Evolutionary conservation across 768 basidiomycete genomes (phyloP), one percentile per base, ranked within the genome.

Genomic region (Termitomyces sp.): DNA sequence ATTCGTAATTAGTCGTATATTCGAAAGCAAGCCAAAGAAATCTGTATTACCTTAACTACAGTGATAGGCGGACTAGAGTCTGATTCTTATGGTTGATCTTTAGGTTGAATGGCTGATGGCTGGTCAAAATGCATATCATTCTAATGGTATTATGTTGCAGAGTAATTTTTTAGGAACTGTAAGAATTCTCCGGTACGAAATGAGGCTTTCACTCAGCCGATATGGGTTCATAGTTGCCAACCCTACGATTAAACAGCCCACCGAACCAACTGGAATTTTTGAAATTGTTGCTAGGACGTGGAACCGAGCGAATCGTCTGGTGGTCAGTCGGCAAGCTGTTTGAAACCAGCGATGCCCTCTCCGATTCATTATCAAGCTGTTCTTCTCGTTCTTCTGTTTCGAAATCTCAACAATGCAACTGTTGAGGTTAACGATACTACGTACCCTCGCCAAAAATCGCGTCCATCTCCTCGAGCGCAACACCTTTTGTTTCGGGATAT

Each of bases 391-490:
- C 70, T 33, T 70, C 68, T 72, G 14, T 10, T 54, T 18, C 20
- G 14, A 14, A 13, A 20, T 24, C 16, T 46, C 20, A n/a, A 20
- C 14, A 46, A 40, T 18, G 40, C 32, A 46, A 43, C n/a, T 14
- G 9, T 33, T 18, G 35, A 20, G 14, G 6, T 40, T 6, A 14
- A 18, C 30, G 24, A 40, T 46, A 36, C 0, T 50, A 48, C 70
- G n/a, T 57, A 86, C 88, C 89, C 85, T 94, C 92, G 46, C 92
- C 88, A 70, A 95, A 95, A 18, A 94, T 85, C 26, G 80, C 84
- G 66, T 94, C 93, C 86, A 95, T 92, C 69, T 94, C 92, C 73
- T 95, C 93, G 54, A 94, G 73, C 2, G 92, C 88, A 6, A 93
- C 84, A 2, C 92, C 90, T 73, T 83, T 93, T 13, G 91, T 92